Evolutionary conservation across 2,329 filamentous ascomycete species (phyloP).

Genomic region (Fusarium denticulatum): DNA sequence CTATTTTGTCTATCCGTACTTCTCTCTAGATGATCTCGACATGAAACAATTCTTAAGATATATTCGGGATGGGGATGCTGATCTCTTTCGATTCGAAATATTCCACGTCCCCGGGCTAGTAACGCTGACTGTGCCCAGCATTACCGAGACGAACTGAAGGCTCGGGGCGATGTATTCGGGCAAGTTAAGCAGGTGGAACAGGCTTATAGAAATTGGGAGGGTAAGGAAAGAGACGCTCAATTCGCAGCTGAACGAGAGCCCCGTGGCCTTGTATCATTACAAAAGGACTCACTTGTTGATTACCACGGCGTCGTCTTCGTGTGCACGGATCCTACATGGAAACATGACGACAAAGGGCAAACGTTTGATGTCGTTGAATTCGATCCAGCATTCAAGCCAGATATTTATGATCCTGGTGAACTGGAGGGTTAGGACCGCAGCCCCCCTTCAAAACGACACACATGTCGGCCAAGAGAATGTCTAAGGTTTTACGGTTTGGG

Average conservation of each 20-base stretch:
- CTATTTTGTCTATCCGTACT: not conserved
- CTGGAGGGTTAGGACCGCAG: not conserved
- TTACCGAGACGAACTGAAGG: not conserved
- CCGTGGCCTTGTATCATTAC: not conserved
- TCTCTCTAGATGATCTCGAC: not conserved
- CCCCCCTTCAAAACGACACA: not conserved
- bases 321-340: not conserved
- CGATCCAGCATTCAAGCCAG: not conserved
- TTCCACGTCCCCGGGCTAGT: not conserved
- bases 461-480: not conserved
- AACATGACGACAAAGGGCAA: not conserved
- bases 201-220: not conserved
- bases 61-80: not conserved
- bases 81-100: not conserved
- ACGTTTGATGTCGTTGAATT: not conserved
- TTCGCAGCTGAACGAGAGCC: not conserved
- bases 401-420: not conserved
- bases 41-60: accelerated
- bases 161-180: not conserved
- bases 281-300: not conserved
- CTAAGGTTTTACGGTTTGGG: not conserved
- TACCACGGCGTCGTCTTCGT: not conserved
- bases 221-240: not conserved
- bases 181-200: not conserved
- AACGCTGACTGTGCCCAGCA: not conserved